These are phyloP conservation scores for Parietaria judaica DNA, from an alignment of 306 rosid genomes.

Conservation along the genomic window DNA sequence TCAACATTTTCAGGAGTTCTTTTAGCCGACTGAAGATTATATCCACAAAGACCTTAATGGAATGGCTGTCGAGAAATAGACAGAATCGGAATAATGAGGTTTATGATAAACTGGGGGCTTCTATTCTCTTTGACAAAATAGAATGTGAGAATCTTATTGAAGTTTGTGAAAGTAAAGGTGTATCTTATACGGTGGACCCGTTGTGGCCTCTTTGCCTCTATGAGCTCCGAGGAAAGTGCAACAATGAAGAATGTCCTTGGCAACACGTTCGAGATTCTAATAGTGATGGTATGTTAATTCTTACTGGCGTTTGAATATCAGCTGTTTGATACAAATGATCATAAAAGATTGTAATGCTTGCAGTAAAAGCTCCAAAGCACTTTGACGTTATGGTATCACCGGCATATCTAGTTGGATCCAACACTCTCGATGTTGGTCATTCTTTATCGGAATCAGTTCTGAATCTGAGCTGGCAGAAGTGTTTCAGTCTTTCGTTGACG, in stretches of 20 bases:
- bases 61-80: slow-evolving; percentile 23
- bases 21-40: slow-evolving; percentile 47
- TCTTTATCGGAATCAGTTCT: slow-evolving; percentile 40
- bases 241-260: slow-evolving; percentile 97
- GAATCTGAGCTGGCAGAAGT: slow-evolving; percentile 63
- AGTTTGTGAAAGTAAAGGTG: slow-evolving; percentile 35
- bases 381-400: slow-evolving; percentile 39
- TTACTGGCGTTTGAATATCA: slow-evolving; percentile 8
- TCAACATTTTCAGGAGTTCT: slow-evolving; percentile 56
- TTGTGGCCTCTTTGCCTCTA: slow-evolving; percentile 93
- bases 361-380: slow-evolving; percentile 32
- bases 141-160: slow-evolving; percentile 29
- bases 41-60: slow-evolving; percentile 28
- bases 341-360: slow-evolving; percentile 29
- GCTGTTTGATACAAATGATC: slow-evolving; percentile 6
- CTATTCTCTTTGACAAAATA: slow-evolving; percentile 26
- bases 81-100: slow-evolving; percentile 23
- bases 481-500: slow-evolving; percentile 63
- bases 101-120: slow-evolving; percentile 23
- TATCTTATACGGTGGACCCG: slow-evolving; percentile 71
- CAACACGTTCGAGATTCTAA: slow-evolving; percentile 64
- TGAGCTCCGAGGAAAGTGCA: slow-evolving; percentile 99
- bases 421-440: slow-evolving; percentile 53
- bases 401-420: slow-evolving; percentile 67
- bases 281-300: slow-evolving; percentile 46